A percentile compares a stretch with the other conserved stretches of the same genome.
Evolutionary conservation across 2,329 filamentous ascomycete species (phyloP).

Genomic region (Paraconiothyrium sp.): DNA sequence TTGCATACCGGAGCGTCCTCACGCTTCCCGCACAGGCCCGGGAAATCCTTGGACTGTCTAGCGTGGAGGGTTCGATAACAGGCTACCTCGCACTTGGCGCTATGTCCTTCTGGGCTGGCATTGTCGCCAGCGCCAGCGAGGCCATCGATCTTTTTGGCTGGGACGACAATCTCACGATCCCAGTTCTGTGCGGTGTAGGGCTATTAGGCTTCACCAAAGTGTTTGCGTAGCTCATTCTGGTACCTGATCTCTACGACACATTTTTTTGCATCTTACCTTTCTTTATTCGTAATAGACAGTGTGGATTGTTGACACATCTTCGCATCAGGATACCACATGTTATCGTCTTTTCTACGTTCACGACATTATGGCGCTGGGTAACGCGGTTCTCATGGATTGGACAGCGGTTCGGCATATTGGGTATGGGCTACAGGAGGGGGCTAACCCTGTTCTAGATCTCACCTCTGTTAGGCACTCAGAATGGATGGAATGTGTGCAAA

Average conservation of each 20-base stretch:
- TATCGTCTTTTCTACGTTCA: conserved; percentile 6
- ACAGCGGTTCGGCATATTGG: neutral
- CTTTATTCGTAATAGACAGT: neutral
- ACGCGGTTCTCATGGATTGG: neutral
- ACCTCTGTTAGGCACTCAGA: neutral
- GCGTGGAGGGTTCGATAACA: conserved; percentile 68
- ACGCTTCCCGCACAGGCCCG: conserved; percentile 71
- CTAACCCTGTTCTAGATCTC: neutral
- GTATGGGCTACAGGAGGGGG: neutral
- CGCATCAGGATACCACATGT: conserved; percentile 5
- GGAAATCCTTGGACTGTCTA: conserved; percentile 68
- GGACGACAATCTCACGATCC: conserved; percentile 98
- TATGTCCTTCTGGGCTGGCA: conserved; percentile 87
- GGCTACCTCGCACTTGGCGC: conserved; percentile 78
- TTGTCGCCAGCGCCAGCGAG: conserved; percentile 88
- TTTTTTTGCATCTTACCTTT: neutral
- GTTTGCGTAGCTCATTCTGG: conserved; percentile 64
- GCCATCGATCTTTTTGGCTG: conserved; percentile 90
- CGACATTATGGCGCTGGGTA: conserved; percentile 9
- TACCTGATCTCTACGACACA: conserved; percentile 4
- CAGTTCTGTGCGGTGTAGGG: conserved; percentile 85
- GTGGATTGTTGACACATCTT: too few relatives aligned
- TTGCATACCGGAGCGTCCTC: conserved; percentile 83
- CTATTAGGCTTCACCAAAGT: conserved; percentile 91
- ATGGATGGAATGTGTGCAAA: neutral